A percentile compares a stretch with the other conserved stretches of the same genome.
These are phyloP conservation scores for Flammula alnicola DNA, from an alignment of 1,284 basidiomycete genomes.

Conservation along the genomic window DNA sequence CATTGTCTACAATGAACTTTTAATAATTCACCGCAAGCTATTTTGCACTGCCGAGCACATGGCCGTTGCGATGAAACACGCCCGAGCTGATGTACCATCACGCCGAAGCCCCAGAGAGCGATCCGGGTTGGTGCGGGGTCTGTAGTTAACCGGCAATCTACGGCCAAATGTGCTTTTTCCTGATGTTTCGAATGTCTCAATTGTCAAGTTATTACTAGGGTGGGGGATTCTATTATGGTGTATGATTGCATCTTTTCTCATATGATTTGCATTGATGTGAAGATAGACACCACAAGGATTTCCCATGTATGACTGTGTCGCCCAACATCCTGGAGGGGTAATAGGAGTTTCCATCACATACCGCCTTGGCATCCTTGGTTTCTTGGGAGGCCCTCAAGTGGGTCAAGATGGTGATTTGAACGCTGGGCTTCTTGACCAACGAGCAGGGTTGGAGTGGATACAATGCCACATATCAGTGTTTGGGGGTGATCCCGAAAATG, in stretches of 20 bases:
- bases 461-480: constrained; percentile 47
- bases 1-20: too few relatives aligned
- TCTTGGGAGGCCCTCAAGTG: constrained; percentile 41
- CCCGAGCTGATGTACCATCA: too few relatives aligned
- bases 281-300: constrained; percentile 44
- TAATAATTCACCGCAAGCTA: too few relatives aligned
- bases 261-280: neutral
- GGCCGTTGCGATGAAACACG: too few relatives aligned
- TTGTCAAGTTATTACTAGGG: constrained; percentile 31
- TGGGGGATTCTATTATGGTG: constrained; percentile 44
- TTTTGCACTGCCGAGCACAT: too few relatives aligned
- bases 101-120: too few relatives aligned
- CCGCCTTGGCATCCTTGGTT: constrained; percentile 48
- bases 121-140: too few relatives aligned
- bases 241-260: constrained; percentile 17
- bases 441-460: constrained; percentile 51
- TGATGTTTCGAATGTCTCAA: neutral
- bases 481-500: constrained; percentile 45
- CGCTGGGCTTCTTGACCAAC: constrained; percentile 50
- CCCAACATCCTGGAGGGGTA: constrained; percentile 41
- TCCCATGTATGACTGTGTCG: constrained; percentile 52
- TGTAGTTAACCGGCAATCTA: too few relatives aligned
- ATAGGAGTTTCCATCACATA: constrained; percentile 51
- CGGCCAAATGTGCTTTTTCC: too few relatives aligned
- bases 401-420: constrained; percentile 42